phyloP scores from a whole-genome alignment of 1,284 basidiomycete genomes.

The Marasmius oreades region DNA sequence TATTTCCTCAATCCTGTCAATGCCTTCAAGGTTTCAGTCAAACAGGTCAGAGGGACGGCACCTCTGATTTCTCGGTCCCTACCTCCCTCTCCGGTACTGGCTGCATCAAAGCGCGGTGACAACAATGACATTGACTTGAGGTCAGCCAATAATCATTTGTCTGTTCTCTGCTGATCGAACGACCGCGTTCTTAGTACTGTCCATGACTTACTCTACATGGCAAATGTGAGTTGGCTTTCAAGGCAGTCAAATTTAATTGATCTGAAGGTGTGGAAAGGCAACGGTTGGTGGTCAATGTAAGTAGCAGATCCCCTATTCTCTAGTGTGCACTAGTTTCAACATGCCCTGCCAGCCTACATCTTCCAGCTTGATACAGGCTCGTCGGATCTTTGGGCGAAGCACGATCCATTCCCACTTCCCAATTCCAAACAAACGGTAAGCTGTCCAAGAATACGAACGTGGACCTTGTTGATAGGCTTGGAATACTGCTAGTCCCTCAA shows the following conservation, averaged over 20 bases:
- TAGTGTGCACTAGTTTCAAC: neutral
- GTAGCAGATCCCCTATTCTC: slow-evolving; percentile 21
- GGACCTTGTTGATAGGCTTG: slow-evolving; percentile 3
- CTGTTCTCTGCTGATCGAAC: neutral
- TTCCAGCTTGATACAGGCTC: slow-evolving; percentile 81
- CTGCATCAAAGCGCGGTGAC: slow-evolving; percentile 19
- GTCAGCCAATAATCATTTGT: slow-evolving; percentile 27
- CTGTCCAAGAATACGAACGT: slow-evolving; percentile 10
- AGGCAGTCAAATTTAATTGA: slow-evolving; percentile 3
- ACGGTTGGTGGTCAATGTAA: slow-evolving; percentile 57
- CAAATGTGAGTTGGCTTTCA: slow-evolving; percentile 49
- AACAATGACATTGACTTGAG: slow-evolving; percentile 38
- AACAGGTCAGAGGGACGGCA: slow-evolving; percentile 33
- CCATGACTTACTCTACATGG: slow-evolving; percentile 71
- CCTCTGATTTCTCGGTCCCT: slow-evolving; percentile 19
- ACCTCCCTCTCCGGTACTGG: slow-evolving; percentile 23
- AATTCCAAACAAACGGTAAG: slow-evolving; percentile 51
- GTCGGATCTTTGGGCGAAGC: slow-evolving; percentile 76
- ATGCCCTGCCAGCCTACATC: slow-evolving; percentile 44
- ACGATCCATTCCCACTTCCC: slow-evolving; percentile 46
- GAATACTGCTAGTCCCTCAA: slow-evolving; percentile 33
- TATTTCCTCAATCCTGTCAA: slow-evolving; percentile 25
- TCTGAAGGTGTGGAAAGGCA: slow-evolving; percentile 38
- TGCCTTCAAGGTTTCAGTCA: slow-evolving; percentile 37
- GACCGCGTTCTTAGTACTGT: slow-evolving; percentile 43